A percentile compares a stretch with the other conserved stretches of the same genome.
Evolutionary conservation across 176 grass and related monocot genomes (phyloP).

Genomic region (Oryza rufipogon): DNA sequence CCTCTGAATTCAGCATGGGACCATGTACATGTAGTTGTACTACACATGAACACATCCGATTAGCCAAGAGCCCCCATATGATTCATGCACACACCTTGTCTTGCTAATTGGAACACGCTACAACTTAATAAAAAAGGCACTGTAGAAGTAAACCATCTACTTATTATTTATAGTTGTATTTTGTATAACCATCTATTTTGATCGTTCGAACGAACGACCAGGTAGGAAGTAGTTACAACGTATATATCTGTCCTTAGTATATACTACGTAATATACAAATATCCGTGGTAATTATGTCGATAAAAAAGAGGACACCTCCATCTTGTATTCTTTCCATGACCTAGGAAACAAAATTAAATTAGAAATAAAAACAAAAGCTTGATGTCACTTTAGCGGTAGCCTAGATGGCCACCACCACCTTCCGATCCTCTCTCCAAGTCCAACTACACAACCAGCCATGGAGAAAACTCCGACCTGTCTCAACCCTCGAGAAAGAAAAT

Average conservation of each 20-base stretch:
- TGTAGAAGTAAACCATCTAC: neutral
- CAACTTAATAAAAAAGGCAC: slow-evolving; percentile 12
- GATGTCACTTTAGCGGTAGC: slow-evolving; percentile 31
- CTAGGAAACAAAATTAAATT: neutral
- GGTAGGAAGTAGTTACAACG: neutral
- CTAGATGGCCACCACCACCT: slow-evolving; percentile 8
- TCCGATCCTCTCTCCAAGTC: neutral
- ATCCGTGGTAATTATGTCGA: neutral
- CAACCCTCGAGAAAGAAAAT: slow-evolving; percentile 19
- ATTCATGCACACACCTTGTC: neutral
- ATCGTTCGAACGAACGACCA: neutral
- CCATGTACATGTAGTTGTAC: neutral
- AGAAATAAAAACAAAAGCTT: neutral
- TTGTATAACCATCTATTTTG: neutral
- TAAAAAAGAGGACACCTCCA: neutral
- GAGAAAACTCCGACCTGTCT: slow-evolving; percentile 35
- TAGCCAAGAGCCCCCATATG: neutral
- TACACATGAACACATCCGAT: neutral
- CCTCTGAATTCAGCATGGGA: neutral
- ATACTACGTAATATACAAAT: neutral
- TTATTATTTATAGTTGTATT: neutral
- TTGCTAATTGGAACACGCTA: neutral
- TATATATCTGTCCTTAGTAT: neutral
- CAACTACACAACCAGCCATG: slow-evolving; percentile 29
- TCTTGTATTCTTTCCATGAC: neutral